Conservation (phyloP, 192 early-diverging fungal species). For the Entophlyctis helioformis region DNA sequence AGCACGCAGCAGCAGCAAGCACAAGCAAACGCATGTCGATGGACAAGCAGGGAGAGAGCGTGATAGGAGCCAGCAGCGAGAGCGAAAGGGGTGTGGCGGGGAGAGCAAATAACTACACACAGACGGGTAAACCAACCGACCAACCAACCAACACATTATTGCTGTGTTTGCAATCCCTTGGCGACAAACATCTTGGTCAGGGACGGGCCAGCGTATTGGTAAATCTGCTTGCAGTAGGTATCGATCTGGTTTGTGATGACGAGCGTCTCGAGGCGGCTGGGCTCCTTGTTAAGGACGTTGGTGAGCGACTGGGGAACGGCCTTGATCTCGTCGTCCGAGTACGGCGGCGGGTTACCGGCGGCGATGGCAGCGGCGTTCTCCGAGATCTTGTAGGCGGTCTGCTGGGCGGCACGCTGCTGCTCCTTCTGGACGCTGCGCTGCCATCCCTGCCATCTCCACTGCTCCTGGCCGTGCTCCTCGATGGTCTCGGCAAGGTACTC, state of each 20-base stretch:
- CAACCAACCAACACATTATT: too few relatives aligned
- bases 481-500: constrained; percentile 69
- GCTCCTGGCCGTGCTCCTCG: constrained; percentile 84
- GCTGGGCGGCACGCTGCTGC: constrained; percentile 61
- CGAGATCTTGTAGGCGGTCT: constrained; percentile 45
- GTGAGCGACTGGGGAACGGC: constrained; percentile 45
- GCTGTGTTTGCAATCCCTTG: constrained; percentile 14
- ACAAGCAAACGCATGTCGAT: too few relatives aligned
- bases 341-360: constrained; percentile 54
- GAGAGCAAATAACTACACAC: too few relatives aligned
- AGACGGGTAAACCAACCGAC: too few relatives aligned
- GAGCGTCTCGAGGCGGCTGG: constrained; percentile 79
- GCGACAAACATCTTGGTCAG: constrained; percentile 77
- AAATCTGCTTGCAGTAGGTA: constrained; percentile 84
- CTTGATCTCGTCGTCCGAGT: constrained; percentile 63
- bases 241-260: constrained; percentile 86
- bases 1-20: too few relatives aligned
- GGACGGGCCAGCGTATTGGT: constrained; percentile 88
- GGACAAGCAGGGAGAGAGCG: too few relatives aligned
- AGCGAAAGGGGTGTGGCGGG: too few relatives aligned
- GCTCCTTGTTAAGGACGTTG: constrained; percentile 62
- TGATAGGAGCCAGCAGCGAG: too few relatives aligned
- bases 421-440: constrained; percentile 83
- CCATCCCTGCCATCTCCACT: constrained; percentile 91
- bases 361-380: constrained; percentile 62